Conservation (phyloP, 2,329 filamentous ascomycete species). For the Verticillium albo-atrum region DNA sequence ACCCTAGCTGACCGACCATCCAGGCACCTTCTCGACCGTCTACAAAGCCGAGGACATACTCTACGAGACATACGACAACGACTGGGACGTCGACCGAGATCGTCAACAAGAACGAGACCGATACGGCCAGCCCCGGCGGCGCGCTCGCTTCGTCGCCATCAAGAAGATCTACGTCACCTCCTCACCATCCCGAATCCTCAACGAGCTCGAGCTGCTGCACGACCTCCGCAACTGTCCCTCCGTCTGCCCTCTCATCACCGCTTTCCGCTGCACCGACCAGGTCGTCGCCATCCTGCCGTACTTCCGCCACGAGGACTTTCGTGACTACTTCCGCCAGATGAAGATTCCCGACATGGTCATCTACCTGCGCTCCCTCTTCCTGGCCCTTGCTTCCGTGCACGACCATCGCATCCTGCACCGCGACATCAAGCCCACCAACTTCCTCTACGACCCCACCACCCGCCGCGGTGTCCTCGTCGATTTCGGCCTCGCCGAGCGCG, state of each 20-base stretch:
- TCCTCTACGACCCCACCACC: slow-evolving; percentile 80
- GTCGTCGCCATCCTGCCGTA: slow-evolving; percentile 93
- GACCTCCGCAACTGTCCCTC: slow-evolving; percentile 78
- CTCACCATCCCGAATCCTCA: slow-evolving; percentile 86
- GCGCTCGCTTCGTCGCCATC: slow-evolving; percentile 77
- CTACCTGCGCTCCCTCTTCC: slow-evolving; percentile 86
- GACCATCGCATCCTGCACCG: slow-evolving; percentile 81
- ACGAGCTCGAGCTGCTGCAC: slow-evolving; percentile 90
- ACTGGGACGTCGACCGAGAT: slow-evolving; percentile 67
- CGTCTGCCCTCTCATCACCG: slow-evolving; percentile 93
- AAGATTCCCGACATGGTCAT: slow-evolving; percentile 79
- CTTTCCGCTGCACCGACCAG: slow-evolving; percentile 92
- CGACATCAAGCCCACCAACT: slow-evolving; percentile 97
- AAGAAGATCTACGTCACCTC: slow-evolving; percentile 99
- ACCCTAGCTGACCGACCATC: neutral
- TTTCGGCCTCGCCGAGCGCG: slow-evolving; percentile 90
- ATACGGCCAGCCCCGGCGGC: slow-evolving; percentile 40
- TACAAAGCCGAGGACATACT: slow-evolving; percentile 96
- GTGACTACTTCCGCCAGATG: slow-evolving; percentile 90
- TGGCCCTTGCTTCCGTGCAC: slow-evolving; percentile 79
- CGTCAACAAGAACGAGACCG: slow-evolving; percentile 29
- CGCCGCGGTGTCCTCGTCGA: slow-evolving; percentile 92
- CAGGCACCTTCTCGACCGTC: slow-evolving; percentile 96
- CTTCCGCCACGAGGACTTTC: slow-evolving; percentile 92
- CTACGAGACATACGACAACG: slow-evolving; percentile 78